These are phyloP conservation scores for Xanthoconium purpureum DNA, from an alignment of 768 basidiomycete genomes.

Conservation along the genomic window DNA sequence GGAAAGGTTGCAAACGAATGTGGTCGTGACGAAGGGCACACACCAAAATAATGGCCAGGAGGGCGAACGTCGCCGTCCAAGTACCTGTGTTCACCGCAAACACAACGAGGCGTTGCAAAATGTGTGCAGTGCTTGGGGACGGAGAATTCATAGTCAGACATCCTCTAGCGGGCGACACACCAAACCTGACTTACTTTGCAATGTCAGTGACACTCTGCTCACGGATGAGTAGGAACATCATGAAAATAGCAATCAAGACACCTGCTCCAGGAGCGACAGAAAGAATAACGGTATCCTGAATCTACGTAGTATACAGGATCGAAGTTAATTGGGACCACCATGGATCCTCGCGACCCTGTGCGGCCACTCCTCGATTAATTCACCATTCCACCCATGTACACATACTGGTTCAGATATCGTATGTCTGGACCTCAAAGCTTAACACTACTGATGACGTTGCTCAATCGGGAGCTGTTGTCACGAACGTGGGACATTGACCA, in stretches of 20 bases:
- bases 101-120: not conserved
- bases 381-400: too few relatives aligned
- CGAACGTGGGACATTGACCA: too few relatives aligned
- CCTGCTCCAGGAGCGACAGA: not conserved
- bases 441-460: too few relatives aligned
- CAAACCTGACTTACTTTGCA: not conserved
- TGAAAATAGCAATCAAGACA: not conserved
- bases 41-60: not conserved
- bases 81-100: not conserved
- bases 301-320: not conserved
- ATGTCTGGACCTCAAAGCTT: too few relatives aligned
- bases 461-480: too few relatives aligned
- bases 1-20: not conserved
- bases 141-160: not conserved
- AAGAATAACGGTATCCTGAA: not conserved
- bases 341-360: too few relatives aligned
- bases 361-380: too few relatives aligned
- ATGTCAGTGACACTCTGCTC: not conserved
- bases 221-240: not conserved
- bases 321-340: too few relatives aligned
- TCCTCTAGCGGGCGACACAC: too few relatives aligned
- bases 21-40: not conserved
- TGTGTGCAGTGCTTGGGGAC: not conserved
- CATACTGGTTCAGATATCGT: too few relatives aligned
- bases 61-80: not conserved